Conservation (phyloP, 2,329 filamentous ascomycete species). For the Fulvia fulva region DNA sequence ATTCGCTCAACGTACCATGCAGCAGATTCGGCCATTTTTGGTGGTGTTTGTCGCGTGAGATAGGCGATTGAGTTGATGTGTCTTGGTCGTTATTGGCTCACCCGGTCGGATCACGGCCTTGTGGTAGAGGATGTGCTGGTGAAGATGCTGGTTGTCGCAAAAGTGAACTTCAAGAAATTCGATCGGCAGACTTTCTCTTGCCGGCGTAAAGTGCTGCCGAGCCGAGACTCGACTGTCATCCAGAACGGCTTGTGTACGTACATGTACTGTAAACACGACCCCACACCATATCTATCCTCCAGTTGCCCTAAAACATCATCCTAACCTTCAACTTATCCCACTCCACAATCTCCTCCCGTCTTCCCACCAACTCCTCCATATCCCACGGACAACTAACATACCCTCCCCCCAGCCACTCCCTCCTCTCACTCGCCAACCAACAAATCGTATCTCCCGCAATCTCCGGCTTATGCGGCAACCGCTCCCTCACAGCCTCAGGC, state of each 20-base stretch:
- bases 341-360: neutral
- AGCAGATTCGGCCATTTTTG: neutral
- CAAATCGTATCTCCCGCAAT: neutral
- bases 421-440: neutral
- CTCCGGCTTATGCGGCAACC: neutral
- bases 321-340: too few species aligned
- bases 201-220: neutral
- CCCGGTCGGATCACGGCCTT: neutral
- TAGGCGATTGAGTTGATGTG: neutral
- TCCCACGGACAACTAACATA: neutral
- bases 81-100: neutral
- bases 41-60: neutral
- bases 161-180: neutral
- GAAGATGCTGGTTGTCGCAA: neutral
- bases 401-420: neutral
- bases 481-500: neutral
- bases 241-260: too few species aligned
- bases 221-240: neutral
- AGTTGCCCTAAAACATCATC: too few species aligned
- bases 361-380: constrained; percentile 34
- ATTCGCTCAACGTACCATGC: neutral
- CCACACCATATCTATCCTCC: too few species aligned
- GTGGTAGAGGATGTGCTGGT: neutral
- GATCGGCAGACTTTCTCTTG: neutral
- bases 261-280: too few species aligned